Conservation (phyloP, 345 rosid species). For the Sisymbrium altissimum region DNA sequence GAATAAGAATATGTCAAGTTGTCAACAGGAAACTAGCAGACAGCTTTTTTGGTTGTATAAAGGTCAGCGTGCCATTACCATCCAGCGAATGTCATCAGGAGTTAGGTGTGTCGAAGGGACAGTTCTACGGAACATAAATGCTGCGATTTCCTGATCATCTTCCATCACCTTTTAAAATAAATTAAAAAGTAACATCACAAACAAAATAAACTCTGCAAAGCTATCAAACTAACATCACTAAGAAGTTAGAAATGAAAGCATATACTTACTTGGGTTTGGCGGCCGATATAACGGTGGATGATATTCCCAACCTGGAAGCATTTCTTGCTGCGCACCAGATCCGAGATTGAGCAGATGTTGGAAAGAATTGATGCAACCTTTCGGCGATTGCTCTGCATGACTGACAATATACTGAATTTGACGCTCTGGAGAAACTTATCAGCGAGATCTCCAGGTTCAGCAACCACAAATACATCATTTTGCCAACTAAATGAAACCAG, state of each 20-base stretch:
- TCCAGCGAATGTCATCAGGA: conserved; percentile 95
- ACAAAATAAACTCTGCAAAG: not conserved
- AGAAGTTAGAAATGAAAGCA: conserved; percentile 44
- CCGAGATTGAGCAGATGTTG: conserved; percentile 66
- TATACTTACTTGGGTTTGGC: conserved; percentile 77
- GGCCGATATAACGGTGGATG: conserved; percentile 83
- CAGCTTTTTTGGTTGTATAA: not conserved
- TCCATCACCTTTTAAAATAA: conserved; percentile 70
- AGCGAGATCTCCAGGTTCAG: conserved; percentile 96
- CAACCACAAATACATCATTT: conserved; percentile 95
- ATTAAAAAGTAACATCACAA: conserved; percentile 12
- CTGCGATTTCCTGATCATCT: conserved; percentile 85
- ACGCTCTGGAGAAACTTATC: conserved; percentile 82
- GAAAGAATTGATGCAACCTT: conserved; percentile 57
- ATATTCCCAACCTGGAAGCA: conserved; percentile 90
- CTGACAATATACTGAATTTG: conserved; percentile 70
- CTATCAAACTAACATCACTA: conserved; percentile 6
- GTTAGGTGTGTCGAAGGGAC: conserved; percentile 86
- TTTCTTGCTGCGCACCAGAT: conserved; percentile 58
- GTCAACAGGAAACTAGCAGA: conserved; percentile 7
- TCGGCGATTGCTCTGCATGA: conserved; percentile 47
- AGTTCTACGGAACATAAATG: conserved; percentile 95
- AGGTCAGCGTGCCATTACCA: conserved; percentile 48
- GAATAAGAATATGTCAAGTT: too few species aligned
- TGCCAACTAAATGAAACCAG: conserved; percentile 53